These are phyloP conservation scores for barrel medic (Medicago truncatula) DNA, from an alignment of 306 rosid species.

Conservation along the genomic window MtrunA17r5.0-ANR NC_053044.1:38403001-38403500, in stretches of 20 bases:
- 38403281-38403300: slow-evolving; percentile 48
- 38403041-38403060: slow-evolving; percentile 9
- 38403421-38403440: slow-evolving; percentile 31
- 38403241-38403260: slow-evolving; percentile 36
- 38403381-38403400: slow-evolving; percentile 35
- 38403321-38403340: not conserved
- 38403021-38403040: slow-evolving; percentile 39
- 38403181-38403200: slow-evolving; percentile 84
- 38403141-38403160: slow-evolving; percentile 96
- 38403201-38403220: slow-evolving; percentile 52
- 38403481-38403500: slow-evolving; percentile 31
- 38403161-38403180: slow-evolving; percentile 91
- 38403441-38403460: slow-evolving; percentile 32
- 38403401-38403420: slow-evolving; percentile 32
- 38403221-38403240: slow-evolving; percentile 46
- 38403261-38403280: slow-evolving; percentile 56
- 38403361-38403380: slow-evolving; percentile 38
- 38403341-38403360: not conserved
- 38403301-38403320: slow-evolving; percentile 5
- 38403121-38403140: slow-evolving; percentile 75
- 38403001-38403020: slow-evolving; percentile 86
- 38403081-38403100: slow-evolving; percentile 10
- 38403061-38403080: slow-evolving; percentile 14
- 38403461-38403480: slow-evolving; percentile 21
- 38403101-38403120: slow-evolving; percentile 36